Conservation (phyloP, 192 early-diverging fungal genomes). For the Obelidium mucronatum region DNA sequence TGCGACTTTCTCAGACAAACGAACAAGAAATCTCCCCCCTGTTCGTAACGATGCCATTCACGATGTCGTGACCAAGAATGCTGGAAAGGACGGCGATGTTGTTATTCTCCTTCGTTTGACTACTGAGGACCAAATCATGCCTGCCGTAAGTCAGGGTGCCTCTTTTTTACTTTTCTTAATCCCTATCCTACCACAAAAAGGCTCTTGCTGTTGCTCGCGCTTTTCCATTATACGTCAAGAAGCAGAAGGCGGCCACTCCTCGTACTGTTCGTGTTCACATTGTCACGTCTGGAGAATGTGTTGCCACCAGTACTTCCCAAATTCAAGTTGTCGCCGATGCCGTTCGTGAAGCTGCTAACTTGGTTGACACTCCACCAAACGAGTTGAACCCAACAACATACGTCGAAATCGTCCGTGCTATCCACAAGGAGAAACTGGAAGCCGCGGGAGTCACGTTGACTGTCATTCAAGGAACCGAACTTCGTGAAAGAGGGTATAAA, state of each 20-base stretch:
- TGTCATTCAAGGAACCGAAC: conserved; percentile 56
- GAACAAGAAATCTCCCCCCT: conserved; percentile 38
- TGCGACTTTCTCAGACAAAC: conserved; percentile 11
- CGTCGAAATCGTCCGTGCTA: conserved; percentile 43
- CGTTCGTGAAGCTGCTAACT: conserved; percentile 39
- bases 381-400: conserved; percentile 56
- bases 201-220: conserved; percentile 43
- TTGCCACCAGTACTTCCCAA: conserved; percentile 11
- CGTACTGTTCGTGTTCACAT: conserved; percentile 42
- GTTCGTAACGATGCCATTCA: conserved; percentile 48
- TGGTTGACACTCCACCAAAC: conserved; percentile 56
- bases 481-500: conserved; percentile 47
- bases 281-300: neutral
- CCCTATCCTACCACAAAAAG: neutral
- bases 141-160: conserved; percentile 1
- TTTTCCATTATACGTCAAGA: conserved; percentile 48
- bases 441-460: conserved; percentile 39
- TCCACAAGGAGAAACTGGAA: conserved; percentile 34
- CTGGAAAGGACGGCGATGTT: conserved; percentile 24
- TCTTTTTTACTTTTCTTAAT: neutral
- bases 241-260: conserved; percentile 20
- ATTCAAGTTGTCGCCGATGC: conserved; percentile 37
- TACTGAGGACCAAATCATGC: conserved; percentile 4
- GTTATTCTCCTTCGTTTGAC: conserved; percentile 15
- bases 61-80: conserved; percentile 37